Evolutionary conservation across 2,329 filamentous ascomycete species (phyloP).

Genomic region (Gnomoniopsis sp.): DNA sequence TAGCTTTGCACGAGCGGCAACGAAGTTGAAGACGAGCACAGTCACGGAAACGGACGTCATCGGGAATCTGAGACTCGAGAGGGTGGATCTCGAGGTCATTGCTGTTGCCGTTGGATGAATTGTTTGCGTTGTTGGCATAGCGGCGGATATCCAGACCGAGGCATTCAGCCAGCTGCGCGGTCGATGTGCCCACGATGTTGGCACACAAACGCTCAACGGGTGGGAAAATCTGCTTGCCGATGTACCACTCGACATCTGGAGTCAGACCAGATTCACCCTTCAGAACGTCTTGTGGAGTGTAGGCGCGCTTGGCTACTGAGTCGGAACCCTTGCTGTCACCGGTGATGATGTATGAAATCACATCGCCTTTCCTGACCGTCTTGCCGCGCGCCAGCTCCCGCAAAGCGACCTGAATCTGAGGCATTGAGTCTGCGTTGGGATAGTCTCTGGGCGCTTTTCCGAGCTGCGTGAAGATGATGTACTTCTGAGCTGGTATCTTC

Average conservation of each 20-base stretch:
- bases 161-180: constrained; percentile 85
- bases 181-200: constrained; percentile 90
- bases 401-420: constrained; percentile 91
- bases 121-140: constrained; percentile 54
- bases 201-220: constrained; percentile 97
- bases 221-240: constrained; percentile 97
- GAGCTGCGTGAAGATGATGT: constrained; percentile 96
- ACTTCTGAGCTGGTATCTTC: constrained; percentile 74
- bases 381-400: constrained; percentile 85
- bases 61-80: constrained; percentile 90
- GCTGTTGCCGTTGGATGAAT: constrained; percentile 44
- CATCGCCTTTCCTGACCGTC: constrained; percentile 85
- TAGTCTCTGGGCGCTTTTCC: constrained; percentile 93
- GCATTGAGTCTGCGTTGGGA: constrained; percentile 91
- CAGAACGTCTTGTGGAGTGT: constrained; percentile 78
- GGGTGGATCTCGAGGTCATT: constrained; percentile 77
- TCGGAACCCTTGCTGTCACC: constrained; percentile 65
- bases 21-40: constrained; percentile 73
- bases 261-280: constrained; percentile 72
- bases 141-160: constrained; percentile 87
- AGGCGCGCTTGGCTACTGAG: constrained; percentile 81
- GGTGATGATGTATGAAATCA: constrained; percentile 94
- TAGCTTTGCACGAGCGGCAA: constrained; percentile 75
- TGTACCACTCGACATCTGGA: constrained; percentile 95
- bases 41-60: constrained; percentile 82